Base-by-base conservation (phyloP, 1,284 basidiomycete species). In the Mycena sp. region DNA sequence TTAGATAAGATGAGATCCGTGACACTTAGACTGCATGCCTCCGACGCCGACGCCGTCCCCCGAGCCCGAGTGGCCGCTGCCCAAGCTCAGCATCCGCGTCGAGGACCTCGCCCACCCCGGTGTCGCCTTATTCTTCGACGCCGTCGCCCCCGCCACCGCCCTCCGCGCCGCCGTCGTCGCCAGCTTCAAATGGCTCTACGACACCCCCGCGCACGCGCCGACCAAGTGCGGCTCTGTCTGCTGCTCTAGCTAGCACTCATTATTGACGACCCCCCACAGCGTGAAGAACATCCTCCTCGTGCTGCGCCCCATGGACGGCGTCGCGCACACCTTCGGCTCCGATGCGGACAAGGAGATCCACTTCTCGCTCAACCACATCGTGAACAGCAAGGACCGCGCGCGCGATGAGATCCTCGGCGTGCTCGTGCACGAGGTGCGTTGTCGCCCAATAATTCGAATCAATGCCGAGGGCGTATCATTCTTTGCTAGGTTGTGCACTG, bases 401-500 rank as follows among this genome's bases (percentile, higher is more conserved):
- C 72, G 71, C 26, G 81, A 87, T 48, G 90, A 92, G 75, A 87
- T 90, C 49, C 61, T 77, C 44, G 90, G 91, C 14, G 88, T 92
- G 2, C 78, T 92, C 5, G 73, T 80, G 48, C 87, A 88, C 71
- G 87, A 69, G 55, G n/a, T n/a, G n/a, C n/a, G n/a, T n/a, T n/a
- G n/a, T n/a, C n/a, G n/a, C n/a, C n/a, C n/a, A n/a, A n/a, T n/a
- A n/a, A n/a, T n/a, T n/a, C n/a, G n/a, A n/a, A n/a, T n/a, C n/a
- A n/a, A n/a, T n/a, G n/a, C n/a, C n/a, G n/a, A n/a, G n/a, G n/a
- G n/a, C n/a, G n/a, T n/a, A n/a, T n/a, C n/a, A n/a, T n/a, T n/a
- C n/a, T n/a, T n/a, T n/a, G n/a, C n/a, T n/a, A n/a, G n/a, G 82
- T 88, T 71, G 90, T 90, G 4, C 91, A 92, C 69, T 92, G 91